Conservation (phyloP, 2,329 filamentous ascomycete genomes). For the Neophaeococcomyces aloes region DNA sequence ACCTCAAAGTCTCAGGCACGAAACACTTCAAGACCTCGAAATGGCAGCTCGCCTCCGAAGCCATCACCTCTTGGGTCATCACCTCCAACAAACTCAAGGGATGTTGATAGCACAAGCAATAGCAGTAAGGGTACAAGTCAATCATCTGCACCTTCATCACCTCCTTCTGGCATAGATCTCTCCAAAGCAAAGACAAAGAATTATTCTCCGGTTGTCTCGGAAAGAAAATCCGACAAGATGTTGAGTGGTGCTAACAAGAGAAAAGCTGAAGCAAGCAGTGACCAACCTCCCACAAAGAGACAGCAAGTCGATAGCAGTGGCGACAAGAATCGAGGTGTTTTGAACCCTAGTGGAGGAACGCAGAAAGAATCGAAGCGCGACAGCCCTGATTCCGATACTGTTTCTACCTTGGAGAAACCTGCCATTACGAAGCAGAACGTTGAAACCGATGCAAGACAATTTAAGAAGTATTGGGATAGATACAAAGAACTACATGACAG, state of each 20-base stretch:
- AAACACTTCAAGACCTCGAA: conserved; percentile 27
- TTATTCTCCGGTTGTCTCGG: conserved; percentile 22
- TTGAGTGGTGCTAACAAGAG: conserved; percentile 25
- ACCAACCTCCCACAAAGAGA: conserved; percentile 24
- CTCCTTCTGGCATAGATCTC: conserved; percentile 25
- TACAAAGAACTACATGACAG: conserved; percentile 47
- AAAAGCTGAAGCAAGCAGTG: conserved; percentile 27
- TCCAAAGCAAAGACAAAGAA: conserved; percentile 21
- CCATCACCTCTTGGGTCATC: conserved; percentile 53
- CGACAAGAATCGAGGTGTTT: conserved; percentile 30
- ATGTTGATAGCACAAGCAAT: conserved; percentile 39
- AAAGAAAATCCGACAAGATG: conserved; percentile 14
- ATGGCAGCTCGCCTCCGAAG: conserved; percentile 47
- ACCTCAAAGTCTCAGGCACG: conserved; percentile 13
- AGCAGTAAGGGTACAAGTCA: conserved; percentile 31
- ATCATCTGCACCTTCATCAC: conserved; percentile 37
- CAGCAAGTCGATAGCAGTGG: conserved; percentile 31
- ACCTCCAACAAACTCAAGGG: conserved; percentile 50
- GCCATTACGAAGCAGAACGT: conserved; percentile 30
- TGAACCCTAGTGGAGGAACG: conserved; percentile 25
- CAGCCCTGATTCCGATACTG: conserved; percentile 14
- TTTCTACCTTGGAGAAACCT: conserved; percentile 25
- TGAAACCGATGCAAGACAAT: conserved; percentile 34
- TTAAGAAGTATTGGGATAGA: conserved; percentile 48
- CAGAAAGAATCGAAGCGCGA: conserved; percentile 7